Evolutionary conservation across 371 early-diverging fungal genomes (phyloP).

Genomic region (Chytridiales sp.): DNA sequence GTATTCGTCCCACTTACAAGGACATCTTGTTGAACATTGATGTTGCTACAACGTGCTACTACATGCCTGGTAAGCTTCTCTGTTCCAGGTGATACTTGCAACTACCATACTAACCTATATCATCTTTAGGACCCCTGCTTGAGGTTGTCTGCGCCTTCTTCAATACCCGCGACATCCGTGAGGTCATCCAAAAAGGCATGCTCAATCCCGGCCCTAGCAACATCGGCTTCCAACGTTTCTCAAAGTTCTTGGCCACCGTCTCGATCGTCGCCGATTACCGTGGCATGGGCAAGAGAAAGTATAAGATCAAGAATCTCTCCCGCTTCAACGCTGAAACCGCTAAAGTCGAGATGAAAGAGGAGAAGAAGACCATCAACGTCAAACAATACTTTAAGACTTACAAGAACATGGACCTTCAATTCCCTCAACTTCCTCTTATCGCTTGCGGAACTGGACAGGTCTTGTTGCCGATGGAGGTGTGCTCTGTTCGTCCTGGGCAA

Average conservation of each 20-base stretch:
- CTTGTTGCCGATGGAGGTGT: slow-evolving; percentile 44
- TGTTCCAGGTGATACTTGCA: neutral
- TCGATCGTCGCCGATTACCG: slow-evolving; percentile 35
- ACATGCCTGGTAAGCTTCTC: slow-evolving; percentile 29
- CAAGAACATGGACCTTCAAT: slow-evolving; percentile 29
- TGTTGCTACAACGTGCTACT: slow-evolving; percentile 39
- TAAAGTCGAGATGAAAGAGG: slow-evolving; percentile 12
- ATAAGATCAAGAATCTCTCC: slow-evolving; percentile 35
- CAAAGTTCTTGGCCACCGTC: slow-evolving; percentile 32
- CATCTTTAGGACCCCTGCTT: slow-evolving; percentile 22
- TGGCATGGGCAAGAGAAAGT: slow-evolving; percentile 29
- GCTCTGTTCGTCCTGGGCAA: slow-evolving; percentile 25
- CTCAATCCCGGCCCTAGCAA: neutral
- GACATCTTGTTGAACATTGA: slow-evolving; percentile 43
- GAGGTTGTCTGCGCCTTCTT: slow-evolving; percentile 31
- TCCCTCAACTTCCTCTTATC: slow-evolving; percentile 37
- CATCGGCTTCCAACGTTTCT: slow-evolving; percentile 28
- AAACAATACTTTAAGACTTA: slow-evolving; percentile 27
- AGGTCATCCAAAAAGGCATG: no score
- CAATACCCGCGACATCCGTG: slow-evolving; percentile 18
- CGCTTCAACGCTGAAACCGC: slow-evolving; percentile 22
- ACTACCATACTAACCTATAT: neutral
- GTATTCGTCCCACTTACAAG: slow-evolving; percentile 29
- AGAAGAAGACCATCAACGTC: slow-evolving; percentile 16
- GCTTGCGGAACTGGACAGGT: slow-evolving; percentile 23